Evolutionary conservation across 2,329 filamentous ascomycete species (phyloP).

Genomic region (Pseudocercospora fuligena): DNA sequence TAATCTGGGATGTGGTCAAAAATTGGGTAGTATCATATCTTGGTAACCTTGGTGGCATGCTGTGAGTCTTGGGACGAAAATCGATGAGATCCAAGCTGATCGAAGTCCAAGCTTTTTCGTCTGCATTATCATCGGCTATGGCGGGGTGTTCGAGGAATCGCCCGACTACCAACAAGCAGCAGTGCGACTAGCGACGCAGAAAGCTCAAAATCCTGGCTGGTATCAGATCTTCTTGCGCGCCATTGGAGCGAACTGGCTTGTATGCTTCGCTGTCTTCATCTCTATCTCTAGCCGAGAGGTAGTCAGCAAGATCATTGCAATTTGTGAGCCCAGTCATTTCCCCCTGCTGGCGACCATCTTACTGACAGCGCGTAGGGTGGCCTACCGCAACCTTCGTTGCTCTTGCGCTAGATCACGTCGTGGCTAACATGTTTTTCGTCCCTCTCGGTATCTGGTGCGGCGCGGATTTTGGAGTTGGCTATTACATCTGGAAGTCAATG

Average conservation of each 20-base stretch:
- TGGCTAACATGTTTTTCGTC: constrained; percentile 58
- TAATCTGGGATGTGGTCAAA: constrained; percentile 26
- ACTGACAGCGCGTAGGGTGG: constrained; percentile 44
- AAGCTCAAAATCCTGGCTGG: constrained; percentile 54
- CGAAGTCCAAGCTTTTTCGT: constrained; percentile 30
- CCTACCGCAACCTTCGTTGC: constrained; percentile 60
- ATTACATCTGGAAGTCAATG: constrained; percentile 64
- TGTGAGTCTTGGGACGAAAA: constrained; percentile 26
- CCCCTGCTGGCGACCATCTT: background rate
- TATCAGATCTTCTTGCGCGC: constrained; percentile 60
- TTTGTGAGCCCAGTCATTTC: constrained; percentile 41
- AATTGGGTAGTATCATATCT: constrained; percentile 28
- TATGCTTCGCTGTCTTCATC: constrained; percentile 58
- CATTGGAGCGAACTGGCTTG: constrained; percentile 62
- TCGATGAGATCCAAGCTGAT: background rate
- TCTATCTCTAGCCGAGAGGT: constrained; percentile 56
- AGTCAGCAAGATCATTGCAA: constrained; percentile 57
- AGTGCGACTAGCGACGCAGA: constrained; percentile 53
- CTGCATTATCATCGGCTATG: constrained; percentile 38
- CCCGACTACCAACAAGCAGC: constrained; percentile 50
- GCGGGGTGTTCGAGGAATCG: constrained; percentile 39
- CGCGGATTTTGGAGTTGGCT: constrained; percentile 52
- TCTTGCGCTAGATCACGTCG: constrained; percentile 56
- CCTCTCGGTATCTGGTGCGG: constrained; percentile 57
- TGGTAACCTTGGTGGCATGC: constrained; percentile 43